These are phyloP conservation scores for Neolentinus lepideus DNA, from an alignment of 1,284 basidiomycete genomes.

Conservation along the genomic window DNA sequence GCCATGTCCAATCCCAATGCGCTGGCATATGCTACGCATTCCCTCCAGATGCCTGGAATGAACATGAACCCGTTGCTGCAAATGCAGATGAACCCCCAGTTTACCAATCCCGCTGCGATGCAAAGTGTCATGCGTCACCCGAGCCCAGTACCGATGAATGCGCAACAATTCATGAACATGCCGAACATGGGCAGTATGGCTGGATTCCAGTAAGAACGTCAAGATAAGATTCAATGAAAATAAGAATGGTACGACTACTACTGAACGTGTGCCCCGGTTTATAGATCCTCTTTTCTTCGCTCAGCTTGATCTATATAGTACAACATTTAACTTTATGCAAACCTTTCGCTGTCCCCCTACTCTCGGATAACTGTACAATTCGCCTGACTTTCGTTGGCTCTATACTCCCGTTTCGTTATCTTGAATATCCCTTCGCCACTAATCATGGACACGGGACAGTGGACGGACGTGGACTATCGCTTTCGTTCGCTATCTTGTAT, in stretches of 20 bases:
- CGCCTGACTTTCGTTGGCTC: not conserved
- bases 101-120: slow-evolving; percentile 62
- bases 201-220: slow-evolving; percentile 13
- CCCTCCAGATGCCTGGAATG: slow-evolving; percentile 52
- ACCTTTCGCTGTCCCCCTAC: not conserved
- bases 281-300: not conserved
- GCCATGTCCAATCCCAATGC: slow-evolving; percentile 46
- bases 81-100: slow-evolving; percentile 56
- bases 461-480: slow-evolving; percentile 63
- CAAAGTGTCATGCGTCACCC: slow-evolving; percentile 77
- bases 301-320: not conserved
- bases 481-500: slow-evolving; percentile 45
- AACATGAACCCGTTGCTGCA: slow-evolving; percentile 54
- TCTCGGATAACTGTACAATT: not conserved
- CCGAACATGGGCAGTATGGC: slow-evolving; percentile 42
- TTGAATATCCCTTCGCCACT: not conserved
- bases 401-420: not conserved
- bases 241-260: slow-evolving; percentile 1
- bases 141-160: slow-evolving; percentile 49
- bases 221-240: not conserved
- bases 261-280: not conserved
- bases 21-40: slow-evolving; percentile 30
- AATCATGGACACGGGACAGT: slow-evolving; percentile 40
- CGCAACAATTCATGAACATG: slow-evolving; percentile 53
- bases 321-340: not conserved